Percentiles rank a stretch among this genome's conserved stretches.
Conservation (phyloP, 2,329 filamentous ascomycete genomes). For the Fusarium tjaetaba region DNA sequence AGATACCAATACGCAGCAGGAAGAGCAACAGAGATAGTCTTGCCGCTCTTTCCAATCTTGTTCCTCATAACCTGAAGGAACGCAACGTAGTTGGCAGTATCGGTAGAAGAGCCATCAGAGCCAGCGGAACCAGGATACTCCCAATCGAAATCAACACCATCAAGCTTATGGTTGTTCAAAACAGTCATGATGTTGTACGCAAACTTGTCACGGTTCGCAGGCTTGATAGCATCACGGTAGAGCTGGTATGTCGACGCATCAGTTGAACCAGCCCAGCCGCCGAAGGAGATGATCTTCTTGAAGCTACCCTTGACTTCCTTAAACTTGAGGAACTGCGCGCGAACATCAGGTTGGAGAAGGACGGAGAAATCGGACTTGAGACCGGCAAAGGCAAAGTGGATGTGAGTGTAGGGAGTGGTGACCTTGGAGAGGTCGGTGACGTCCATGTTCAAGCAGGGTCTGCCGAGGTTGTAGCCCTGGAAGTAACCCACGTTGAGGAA, state of each 20-base stretch:
- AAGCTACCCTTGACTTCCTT: constrained; percentile 40
- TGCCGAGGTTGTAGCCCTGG: constrained; percentile 45
- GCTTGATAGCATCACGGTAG: constrained; percentile 44
- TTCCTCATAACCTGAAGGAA: constrained; percentile 46
- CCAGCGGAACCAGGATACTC: constrained; percentile 53
- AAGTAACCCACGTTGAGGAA: constrained; percentile 48
- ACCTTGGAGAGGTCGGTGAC: constrained; percentile 33
- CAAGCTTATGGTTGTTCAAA: constrained; percentile 51
- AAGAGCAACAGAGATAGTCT: constrained; percentile 50
- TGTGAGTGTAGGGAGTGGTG: constrained; percentile 43
- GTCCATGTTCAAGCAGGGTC: constrained; percentile 47
- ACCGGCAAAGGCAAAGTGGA: constrained; percentile 49
- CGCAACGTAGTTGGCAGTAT: constrained; percentile 48
- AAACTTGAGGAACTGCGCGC: constrained; percentile 46
- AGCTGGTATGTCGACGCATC: constrained; percentile 40
- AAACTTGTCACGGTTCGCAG: constrained; percentile 52
- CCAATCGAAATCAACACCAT: constrained; percentile 60
- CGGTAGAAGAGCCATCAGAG: constrained; percentile 42
- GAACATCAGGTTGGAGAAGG: constrained; percentile 27
- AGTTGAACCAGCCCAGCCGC: constrained; percentile 49
- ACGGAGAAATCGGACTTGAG: constrained; percentile 35
- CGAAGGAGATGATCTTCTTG: constrained; percentile 51
- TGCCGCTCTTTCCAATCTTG: constrained; percentile 43
- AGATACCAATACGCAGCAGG: constrained; percentile 55
- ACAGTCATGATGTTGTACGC: constrained; percentile 51